These are phyloP conservation scores for Phytophthora crassamura DNA, from an alignment of 352 stramenopile species.

Conservation along the genomic window DNA sequence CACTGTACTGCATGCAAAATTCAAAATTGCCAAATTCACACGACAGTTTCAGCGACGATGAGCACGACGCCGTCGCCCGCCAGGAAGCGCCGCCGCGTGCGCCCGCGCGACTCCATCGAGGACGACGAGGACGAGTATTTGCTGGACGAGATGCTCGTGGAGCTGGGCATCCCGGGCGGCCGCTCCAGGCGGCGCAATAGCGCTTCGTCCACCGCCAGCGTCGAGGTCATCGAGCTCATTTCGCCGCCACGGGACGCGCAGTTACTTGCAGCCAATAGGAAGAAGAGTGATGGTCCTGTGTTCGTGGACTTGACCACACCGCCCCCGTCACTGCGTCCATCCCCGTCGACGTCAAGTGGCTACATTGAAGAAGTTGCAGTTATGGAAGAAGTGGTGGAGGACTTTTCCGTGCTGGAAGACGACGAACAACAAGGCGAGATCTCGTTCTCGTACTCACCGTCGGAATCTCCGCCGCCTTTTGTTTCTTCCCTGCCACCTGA, in stretches of 20 bases:
- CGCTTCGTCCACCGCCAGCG: not conserved
- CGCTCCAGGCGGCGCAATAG: constrained; percentile 15
- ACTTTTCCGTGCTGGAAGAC: constrained; percentile 1
- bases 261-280: constrained; percentile 12
- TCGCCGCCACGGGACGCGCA: constrained; percentile 35
- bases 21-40: too few relatives aligned
- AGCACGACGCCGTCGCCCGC: constrained; percentile 1
- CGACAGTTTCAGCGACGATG: too few relatives aligned
- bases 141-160: constrained; percentile 42
- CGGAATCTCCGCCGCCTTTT: constrained; percentile 23
- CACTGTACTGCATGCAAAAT: too few relatives aligned
- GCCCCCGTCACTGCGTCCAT: constrained; percentile 14
- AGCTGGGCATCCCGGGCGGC: constrained; percentile 38
- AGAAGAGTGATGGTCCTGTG: constrained; percentile 17
- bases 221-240: constrained; percentile 54
- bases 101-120: constrained; percentile 27
- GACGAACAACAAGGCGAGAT: constrained; percentile 8
- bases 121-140: constrained; percentile 32
- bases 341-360: constrained; percentile 9
- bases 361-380: constrained; percentile 7
- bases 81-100: constrained; percentile 1
- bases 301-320: constrained; percentile 60
- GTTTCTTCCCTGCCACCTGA: constrained; percentile 12
- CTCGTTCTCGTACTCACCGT: constrained; percentile 31
- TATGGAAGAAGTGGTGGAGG: too few relatives aligned